These are phyloP conservation scores for Lactarius sanguifluus DNA, from an alignment of 768 basidiomycete species.

Conservation along the genomic window DNA sequence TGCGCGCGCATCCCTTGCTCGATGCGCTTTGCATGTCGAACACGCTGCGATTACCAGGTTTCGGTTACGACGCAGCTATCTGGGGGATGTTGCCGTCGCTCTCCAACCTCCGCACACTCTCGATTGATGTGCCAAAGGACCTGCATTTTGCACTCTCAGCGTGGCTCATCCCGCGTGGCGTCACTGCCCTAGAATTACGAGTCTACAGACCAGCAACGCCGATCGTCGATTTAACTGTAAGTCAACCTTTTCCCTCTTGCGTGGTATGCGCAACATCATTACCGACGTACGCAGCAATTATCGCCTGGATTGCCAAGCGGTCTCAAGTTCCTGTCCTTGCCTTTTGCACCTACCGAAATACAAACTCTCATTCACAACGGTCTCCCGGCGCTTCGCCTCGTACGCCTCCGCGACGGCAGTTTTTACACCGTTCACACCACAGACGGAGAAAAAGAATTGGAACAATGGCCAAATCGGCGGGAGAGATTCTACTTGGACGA, in stretches of 20 bases:
- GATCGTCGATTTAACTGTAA: constrained; percentile 27
- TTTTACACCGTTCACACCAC: constrained; percentile 16
- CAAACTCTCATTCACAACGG: constrained; percentile 5
- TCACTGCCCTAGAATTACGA: constrained; percentile 50
- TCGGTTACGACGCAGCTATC: constrained; percentile 66
- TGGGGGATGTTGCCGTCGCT: constrained; percentile 72
- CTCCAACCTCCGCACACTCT: constrained; percentile 49
- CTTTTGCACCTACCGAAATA: constrained; percentile 5
- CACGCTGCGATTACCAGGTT: constrained; percentile 40
- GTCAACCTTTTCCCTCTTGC: neutral
- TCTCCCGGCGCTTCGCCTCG: constrained; percentile 17
- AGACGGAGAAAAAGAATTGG: constrained; percentile 9
- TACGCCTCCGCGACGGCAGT: constrained; percentile 6
- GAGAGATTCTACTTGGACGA: constrained; percentile 24
- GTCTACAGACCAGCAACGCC: constrained; percentile 32
- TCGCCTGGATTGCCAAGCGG: constrained; percentile 27
- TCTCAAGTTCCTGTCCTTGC: constrained; percentile 35
- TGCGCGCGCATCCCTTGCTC: constrained; percentile 54
- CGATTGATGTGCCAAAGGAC: constrained; percentile 64
- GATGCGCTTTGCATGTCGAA: constrained; percentile 53
- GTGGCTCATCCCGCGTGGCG: constrained; percentile 59
- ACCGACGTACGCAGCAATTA: constrained; percentile 13
- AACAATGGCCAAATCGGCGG: constrained; percentile 18
- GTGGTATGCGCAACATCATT: constrained; percentile 35
- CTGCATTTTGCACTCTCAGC: constrained; percentile 60